Base-by-base conservation (phyloP, 352 stramenopile species). In the Globisporangium rhizosaccharum region DNA sequence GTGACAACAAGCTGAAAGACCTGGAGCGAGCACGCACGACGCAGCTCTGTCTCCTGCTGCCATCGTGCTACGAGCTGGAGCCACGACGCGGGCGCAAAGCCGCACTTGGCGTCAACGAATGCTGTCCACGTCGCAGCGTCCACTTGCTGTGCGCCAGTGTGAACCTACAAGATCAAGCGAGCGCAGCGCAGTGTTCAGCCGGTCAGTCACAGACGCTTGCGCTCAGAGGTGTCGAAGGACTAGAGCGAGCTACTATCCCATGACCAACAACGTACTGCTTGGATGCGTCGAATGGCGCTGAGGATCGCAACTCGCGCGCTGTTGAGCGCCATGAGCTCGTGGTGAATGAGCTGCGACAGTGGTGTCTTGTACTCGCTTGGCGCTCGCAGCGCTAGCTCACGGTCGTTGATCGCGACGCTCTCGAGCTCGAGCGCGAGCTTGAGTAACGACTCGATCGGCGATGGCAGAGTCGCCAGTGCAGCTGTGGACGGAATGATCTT, bases 1-100 rank as follows among this genome's bases (percentile, higher is more conserved):
- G 75, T 47, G 11, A 88, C 36, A 14, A 60, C 26, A 0, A 28
- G 26, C 42, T 84, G 67, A 37, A 88, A 90, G 7, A 20, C 42
- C 1, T 71, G 64, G 1, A 87, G 50, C 3, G 45, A 25, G 3
- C 67, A 69, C 10, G n/a, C 17, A n/a, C 30, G 3, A 52, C 26
- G 6, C 0, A 11, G 1, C 14, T 39, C 18, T 7, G 0, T 25
- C 5, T 12, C 8, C 1, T 39, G 33, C 15, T 37, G 17, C 0
- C 5, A 33, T 14, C 11, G 36, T 18, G 33, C 18, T 10, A 18
- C 53, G 3, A 61, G 41, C 20, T 45, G 23, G 10, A 60, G 8
- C 62, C 62, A 68, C 17, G 45, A n/a, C 9, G n/a, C 26, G 0
- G 62, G 62, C 1, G 57, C 41, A 10, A 20, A n/a, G 5, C 46